Evolutionary conservation across 495 filamentous ascomycete species (phyloP).

Genomic region (Trichoderma parareesei): DNA sequence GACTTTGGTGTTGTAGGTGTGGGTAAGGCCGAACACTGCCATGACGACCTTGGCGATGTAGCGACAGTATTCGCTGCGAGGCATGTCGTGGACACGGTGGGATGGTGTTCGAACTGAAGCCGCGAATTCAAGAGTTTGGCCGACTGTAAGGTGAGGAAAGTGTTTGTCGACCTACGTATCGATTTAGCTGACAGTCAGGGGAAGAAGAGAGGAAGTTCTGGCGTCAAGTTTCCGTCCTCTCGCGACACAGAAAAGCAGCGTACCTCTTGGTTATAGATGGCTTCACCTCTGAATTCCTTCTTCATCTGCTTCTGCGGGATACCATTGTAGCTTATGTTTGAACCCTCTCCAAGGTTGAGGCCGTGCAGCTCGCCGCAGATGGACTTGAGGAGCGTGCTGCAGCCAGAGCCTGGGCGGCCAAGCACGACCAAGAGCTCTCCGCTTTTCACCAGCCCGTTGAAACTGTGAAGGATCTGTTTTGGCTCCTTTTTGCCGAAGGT

Average conservation of each 20-base stretch:
- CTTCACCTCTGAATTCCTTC: conserved; percentile 55
- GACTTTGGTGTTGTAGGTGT: conserved; percentile 62
- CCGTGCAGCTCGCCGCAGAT: conserved; percentile 59
- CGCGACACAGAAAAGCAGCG: conserved; percentile 23
- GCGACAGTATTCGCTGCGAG: conserved; percentile 51
- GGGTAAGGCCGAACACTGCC: conserved; percentile 60
- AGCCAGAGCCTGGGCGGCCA: conserved; percentile 55
- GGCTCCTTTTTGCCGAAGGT: conserved; percentile 21
- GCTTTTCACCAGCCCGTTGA: conserved; percentile 62
- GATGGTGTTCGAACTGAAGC: conserved; percentile 60
- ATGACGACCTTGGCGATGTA: conserved; percentile 64
- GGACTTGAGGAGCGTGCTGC: conserved; percentile 60
- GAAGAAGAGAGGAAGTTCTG: background rate
- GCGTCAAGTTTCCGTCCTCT: conserved; percentile 13
- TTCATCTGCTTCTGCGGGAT: conserved; percentile 43
- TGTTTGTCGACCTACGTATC: conserved; percentile 50
- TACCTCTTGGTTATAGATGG: conserved; percentile 43
- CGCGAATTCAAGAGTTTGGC: conserved; percentile 59
- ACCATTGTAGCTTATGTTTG: conserved; percentile 44
- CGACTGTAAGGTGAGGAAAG: conserved; percentile 58
- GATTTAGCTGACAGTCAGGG: background rate
- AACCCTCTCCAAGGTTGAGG: conserved; percentile 32
- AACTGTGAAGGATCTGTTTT: conserved; percentile 57
- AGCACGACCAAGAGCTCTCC: conserved; percentile 79
- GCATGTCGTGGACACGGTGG: conserved; percentile 53